Evolutionary conservation across 148 eudicot genomes (phyloP).

Genomic region (Cornus kousa): DNA sequence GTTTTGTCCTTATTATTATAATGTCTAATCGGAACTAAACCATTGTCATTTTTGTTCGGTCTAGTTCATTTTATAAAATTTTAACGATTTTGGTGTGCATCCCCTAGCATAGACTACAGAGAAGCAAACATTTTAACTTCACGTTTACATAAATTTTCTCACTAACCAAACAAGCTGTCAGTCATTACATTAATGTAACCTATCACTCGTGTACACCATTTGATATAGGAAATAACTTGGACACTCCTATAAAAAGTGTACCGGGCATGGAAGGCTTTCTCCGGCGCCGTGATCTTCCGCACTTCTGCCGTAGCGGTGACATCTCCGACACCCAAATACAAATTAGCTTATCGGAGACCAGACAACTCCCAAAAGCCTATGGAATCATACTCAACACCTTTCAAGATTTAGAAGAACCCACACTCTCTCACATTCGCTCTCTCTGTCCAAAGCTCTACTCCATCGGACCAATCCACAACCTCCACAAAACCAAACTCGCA

Average conservation of each 20-base stretch:
- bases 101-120: too few species aligned
- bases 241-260: conserved; percentile 19
- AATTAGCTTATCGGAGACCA: not conserved
- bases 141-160: too few species aligned
- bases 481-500: conserved; percentile 17
- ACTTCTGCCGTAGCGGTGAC: conserved; percentile 26
- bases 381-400: conserved; percentile 36
- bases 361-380: conserved; percentile 1
- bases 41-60: too few species aligned
- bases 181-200: too few species aligned
- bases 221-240: conserved; percentile 23
- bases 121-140: too few species aligned
- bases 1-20: too few species aligned
- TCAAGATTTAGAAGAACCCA: conserved; percentile 33
- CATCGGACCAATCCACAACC: conserved; percentile 40
- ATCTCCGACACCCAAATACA: not conserved
- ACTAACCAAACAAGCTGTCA: too few species aligned
- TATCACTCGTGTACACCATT: too few species aligned
- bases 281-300: conserved; percentile 42
- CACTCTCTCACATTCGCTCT: conserved; percentile 27
- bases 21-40: too few species aligned
- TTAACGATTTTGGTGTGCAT: too few species aligned
- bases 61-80: too few species aligned
- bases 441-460: conserved; percentile 24
- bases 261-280: conserved; percentile 30